These are phyloP conservation scores for Albizia julibrissin DNA, from an alignment of 306 rosid genomes.

Conservation along the genomic window DNA sequence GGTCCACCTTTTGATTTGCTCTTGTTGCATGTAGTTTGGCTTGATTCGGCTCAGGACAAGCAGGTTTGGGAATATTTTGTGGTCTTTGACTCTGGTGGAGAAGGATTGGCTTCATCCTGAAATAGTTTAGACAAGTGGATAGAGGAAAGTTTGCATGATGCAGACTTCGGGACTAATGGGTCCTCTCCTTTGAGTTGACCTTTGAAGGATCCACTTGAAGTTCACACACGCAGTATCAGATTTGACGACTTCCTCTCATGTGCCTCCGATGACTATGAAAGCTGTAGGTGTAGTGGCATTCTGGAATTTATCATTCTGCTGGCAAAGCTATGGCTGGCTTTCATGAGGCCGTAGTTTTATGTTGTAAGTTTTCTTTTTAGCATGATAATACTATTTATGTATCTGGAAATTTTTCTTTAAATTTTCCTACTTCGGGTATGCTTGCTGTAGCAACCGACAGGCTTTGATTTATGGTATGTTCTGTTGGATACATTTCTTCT, in stretches of 20 bases:
- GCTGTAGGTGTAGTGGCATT: not conserved
- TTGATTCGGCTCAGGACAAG: conserved; percentile 10
- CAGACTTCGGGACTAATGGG: not conserved
- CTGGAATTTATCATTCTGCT: not conserved
- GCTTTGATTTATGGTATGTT: not conserved
- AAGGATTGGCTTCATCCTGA: conserved; percentile 5
- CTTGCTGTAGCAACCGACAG: not conserved
- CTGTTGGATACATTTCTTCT: not conserved
- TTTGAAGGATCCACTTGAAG: not conserved
- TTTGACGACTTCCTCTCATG: not conserved
- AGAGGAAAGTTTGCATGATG: not conserved
- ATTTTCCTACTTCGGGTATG: not conserved
- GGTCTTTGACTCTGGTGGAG: conserved; percentile 2
- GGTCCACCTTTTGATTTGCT: conserved; percentile 23
- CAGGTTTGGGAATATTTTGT: conserved; percentile 30
- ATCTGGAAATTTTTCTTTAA: not conserved
- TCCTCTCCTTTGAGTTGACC: conserved; percentile 19
- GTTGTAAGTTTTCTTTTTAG: not conserved
- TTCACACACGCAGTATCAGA: not conserved
- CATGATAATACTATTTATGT: not conserved
- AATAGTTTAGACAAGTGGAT: conserved; percentile 6
- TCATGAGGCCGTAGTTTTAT: not conserved
- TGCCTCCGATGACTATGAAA: not conserved
- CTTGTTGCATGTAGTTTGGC: conserved; percentile 5
- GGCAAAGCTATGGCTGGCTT: not conserved